phyloP scores from a whole-genome alignment of 2,329 filamentous ascomycete species.

The Sphaerulina musiva region DNA sequence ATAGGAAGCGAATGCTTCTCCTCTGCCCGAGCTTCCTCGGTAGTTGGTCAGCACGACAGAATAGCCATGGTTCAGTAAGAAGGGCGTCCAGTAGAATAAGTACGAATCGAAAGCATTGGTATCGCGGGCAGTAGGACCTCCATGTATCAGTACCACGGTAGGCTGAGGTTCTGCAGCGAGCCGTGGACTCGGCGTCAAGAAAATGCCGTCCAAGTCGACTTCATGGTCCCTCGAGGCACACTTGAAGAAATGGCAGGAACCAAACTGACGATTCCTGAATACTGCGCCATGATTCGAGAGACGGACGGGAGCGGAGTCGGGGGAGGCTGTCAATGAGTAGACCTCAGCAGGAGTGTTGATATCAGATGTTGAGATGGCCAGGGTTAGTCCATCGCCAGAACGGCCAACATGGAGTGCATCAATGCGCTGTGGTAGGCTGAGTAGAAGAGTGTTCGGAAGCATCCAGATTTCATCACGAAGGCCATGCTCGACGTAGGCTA shows the following conservation, averaged over 20 bases:
- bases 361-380: conserved; percentile 28
- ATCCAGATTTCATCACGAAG: conserved; percentile 22
- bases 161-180: conserved; percentile 24
- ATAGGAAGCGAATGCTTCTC: conserved; percentile 33
- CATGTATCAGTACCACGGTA: conserved; percentile 36
- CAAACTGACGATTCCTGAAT: conserved; percentile 21
- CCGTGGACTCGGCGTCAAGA: conserved; percentile 21
- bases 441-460: conserved; percentile 9
- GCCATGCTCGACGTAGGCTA: conserved; percentile 21
- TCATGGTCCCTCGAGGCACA: conserved; percentile 29
- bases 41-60: conserved; percentile 38
- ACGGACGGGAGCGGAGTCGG: conserved; percentile 10
- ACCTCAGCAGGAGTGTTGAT: conserved; percentile 31
- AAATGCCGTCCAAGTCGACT: conserved; percentile 29
- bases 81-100: conserved; percentile 30
- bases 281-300: conserved; percentile 23
- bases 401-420: conserved; percentile 19
- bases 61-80: conserved; percentile 35
- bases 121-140: conserved; percentile 33
- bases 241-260: conserved; percentile 21
- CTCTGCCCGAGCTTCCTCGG: conserved; percentile 34
- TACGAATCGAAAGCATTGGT: conserved; percentile 30
- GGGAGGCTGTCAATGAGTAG: conserved; percentile 26
- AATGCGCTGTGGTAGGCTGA: conserved; percentile 10
- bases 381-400: conserved; percentile 21